Base-by-base conservation (phyloP, 2,329 filamentous ascomycete species). In the Exophiala oligosperma region DNA sequence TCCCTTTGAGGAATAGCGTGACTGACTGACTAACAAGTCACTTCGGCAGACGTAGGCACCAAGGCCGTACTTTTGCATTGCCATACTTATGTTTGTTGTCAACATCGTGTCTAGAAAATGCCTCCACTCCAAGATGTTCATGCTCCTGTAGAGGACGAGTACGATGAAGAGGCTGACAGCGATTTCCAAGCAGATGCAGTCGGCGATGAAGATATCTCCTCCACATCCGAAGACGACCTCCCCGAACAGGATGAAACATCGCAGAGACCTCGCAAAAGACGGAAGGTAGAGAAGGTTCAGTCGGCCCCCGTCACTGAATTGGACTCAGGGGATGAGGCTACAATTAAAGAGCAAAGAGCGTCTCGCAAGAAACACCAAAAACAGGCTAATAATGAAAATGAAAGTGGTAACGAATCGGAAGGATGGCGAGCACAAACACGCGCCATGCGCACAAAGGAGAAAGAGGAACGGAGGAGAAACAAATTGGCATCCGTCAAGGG, bases 281-380 rank as follows among this genome's bases (percentile, higher is more conserved):
- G 12, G 69, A 69, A 57, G 35, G 29, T 49, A 28, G 57, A 51
- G 56, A 54, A 37, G 62, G 60, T 24, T 59, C 55, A 4, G 62
- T 61, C 3, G 66, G 69, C n/a, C 72, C 4, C 47, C 26, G 47
- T 72, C 8, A 70, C 71, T 4, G 78, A 76, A 38, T 69, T 83
- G 3, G 79, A 83, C 57, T 83, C 81, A 7, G 82, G 82, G 2
- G 82, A 84, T 64, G 82, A 84, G 64, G 77, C 72, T 6, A 83
- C 79, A n/a, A 82, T 84, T 43, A 72, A 72, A 54, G 81, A 78
- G 60, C 76, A 74, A 14, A 76, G 69, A 63, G 71, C 68, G 56
- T 57, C 68, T 3, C 64, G 52, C 11, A 58, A 52, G 56, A 79
- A 75, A 63, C 70, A 70, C 41, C 74, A 73, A 65, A 74, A 72